Evolutionary conservation across 495 filamentous ascomycete species (phyloP).

Genomic region (Terfezia boudieri): DNA sequence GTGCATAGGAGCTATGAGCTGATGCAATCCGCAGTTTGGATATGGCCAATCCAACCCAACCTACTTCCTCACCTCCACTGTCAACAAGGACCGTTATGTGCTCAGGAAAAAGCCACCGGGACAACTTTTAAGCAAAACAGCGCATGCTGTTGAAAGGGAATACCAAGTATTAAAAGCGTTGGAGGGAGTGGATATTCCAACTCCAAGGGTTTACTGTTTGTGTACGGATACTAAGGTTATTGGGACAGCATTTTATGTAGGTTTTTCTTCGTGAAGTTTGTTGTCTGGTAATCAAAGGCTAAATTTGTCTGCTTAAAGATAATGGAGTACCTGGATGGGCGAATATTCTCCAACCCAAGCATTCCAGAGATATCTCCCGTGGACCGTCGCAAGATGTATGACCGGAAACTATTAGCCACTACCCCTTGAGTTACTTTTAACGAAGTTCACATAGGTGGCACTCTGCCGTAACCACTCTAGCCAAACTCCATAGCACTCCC

Average conservation of each 20-base stretch:
- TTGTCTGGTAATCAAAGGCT: too few species aligned
- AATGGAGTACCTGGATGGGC: slow-evolving; percentile 80
- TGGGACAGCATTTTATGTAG: slow-evolving; percentile 65
- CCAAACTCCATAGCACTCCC: slow-evolving; percentile 57
- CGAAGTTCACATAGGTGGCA: slow-evolving; percentile 37
- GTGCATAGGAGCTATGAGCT: too few species aligned
- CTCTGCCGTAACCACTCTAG: slow-evolving; percentile 62
- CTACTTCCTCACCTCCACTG: slow-evolving; percentile 57
- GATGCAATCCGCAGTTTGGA: slow-evolving; percentile 40
- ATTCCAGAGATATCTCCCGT: slow-evolving; percentile 46
- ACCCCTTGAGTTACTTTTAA: not conserved
- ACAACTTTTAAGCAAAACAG: slow-evolving; percentile 70
- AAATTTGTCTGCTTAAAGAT: slow-evolving; percentile 22
- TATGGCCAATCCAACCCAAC: slow-evolving; percentile 97
- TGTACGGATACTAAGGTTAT: slow-evolving; percentile 61
- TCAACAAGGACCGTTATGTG: slow-evolving; percentile 30
- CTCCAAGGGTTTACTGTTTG: slow-evolving; percentile 63
- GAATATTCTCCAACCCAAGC: slow-evolving; percentile 73
- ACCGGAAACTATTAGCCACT: not conserved
- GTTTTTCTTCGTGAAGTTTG: not conserved
- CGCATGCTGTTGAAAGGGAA: slow-evolving; percentile 89
- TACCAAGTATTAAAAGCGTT: slow-evolving; percentile 76
- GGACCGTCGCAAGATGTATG: slow-evolving; percentile 42
- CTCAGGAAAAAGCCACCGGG: slow-evolving; percentile 93
- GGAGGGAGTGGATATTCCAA: slow-evolving; percentile 56